phyloP scores from a whole-genome alignment of 202 grass and related monocot species.

The Zoysia matrella region DNA sequence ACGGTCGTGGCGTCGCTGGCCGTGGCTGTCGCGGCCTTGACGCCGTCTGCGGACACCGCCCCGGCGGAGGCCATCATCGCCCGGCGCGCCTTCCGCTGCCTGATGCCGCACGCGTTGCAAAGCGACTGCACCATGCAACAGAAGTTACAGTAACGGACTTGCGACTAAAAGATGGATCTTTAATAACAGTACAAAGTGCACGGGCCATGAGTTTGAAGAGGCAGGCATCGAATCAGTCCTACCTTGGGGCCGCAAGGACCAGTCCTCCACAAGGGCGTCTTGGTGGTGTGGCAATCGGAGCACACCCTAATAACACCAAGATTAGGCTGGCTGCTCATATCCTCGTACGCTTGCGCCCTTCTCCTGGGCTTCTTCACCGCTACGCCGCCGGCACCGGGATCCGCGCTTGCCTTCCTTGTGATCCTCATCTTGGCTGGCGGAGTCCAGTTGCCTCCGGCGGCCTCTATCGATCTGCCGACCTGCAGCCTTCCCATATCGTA shows the following conservation, averaged over 20 bases:
- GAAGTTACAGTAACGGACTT: neutral
- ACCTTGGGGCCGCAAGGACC: conserved; percentile 96
- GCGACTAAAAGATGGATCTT: neutral
- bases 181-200: neutral
- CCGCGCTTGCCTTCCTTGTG: conserved; percentile 68
- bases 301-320: conserved; percentile 77
- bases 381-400: conserved; percentile 24
- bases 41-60: conserved; percentile 9
- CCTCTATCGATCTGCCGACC: conserved; percentile 12
- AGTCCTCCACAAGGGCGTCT: conserved; percentile 94
- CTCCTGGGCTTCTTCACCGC: conserved; percentile 57
- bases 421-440: conserved; percentile 73
- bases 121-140: conserved; percentile 80
- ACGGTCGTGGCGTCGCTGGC: neutral
- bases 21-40: conserved; percentile 7
- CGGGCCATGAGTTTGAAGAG: conserved; percentile 19
- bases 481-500: conserved; percentile 48
- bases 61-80: conserved; percentile 61
- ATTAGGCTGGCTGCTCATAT: conserved; percentile 42
- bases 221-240: neutral
- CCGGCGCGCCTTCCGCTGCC: conserved; percentile 86
- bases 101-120: conserved; percentile 97
- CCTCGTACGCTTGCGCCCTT: conserved; percentile 41
- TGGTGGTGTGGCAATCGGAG: conserved; percentile 95
- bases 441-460: conserved; percentile 45